Percentiles rank a stretch among this genome's conserved stretches.
Evolutionary conservation across 306 rosid genomes (phyloP).

Genomic region (Erythrophleum fordii): DNA sequence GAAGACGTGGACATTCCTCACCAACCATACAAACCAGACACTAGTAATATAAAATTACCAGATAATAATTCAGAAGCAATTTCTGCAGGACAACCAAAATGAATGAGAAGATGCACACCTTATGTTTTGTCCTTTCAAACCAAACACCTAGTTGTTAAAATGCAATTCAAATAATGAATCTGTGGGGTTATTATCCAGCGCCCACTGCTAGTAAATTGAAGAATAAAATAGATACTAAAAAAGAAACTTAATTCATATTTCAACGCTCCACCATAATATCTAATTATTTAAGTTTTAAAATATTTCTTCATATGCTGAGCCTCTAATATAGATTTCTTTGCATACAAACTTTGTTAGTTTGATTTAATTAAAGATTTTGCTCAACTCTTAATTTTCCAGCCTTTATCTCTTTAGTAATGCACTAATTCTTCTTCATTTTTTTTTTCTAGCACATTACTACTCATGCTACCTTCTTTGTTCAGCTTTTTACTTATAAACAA

Average conservation of each 20-base stretch:
- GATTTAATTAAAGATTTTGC: conserved; percentile 13
- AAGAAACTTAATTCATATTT: no score
- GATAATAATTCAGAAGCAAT: neutral
- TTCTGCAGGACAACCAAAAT: neutral
- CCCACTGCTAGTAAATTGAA: no score
- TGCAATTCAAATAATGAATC: no score
- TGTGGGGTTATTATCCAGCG: no score
- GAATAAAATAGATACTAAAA: no score
- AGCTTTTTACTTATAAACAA: neutral
- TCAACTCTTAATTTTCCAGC: neutral
- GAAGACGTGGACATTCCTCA: no score
- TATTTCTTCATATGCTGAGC: conserved; percentile 1
- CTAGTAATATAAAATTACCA: neutral
- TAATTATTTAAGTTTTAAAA: neutral
- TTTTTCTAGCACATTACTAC: neutral
- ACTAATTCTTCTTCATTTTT: no score
- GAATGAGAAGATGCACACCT: neutral
- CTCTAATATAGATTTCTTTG: neutral
- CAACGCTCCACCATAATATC: no score
- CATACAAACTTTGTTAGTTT: neutral
- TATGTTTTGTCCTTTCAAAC: neutral
- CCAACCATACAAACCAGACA: no score
- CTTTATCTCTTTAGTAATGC: neutral
- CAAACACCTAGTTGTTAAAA: neutral
- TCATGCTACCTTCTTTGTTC: neutral